Evolutionary conservation across 1,139 yeast genomes (phyloP).

Genomic region (Lodderomyces oxycetoniae): DNA sequence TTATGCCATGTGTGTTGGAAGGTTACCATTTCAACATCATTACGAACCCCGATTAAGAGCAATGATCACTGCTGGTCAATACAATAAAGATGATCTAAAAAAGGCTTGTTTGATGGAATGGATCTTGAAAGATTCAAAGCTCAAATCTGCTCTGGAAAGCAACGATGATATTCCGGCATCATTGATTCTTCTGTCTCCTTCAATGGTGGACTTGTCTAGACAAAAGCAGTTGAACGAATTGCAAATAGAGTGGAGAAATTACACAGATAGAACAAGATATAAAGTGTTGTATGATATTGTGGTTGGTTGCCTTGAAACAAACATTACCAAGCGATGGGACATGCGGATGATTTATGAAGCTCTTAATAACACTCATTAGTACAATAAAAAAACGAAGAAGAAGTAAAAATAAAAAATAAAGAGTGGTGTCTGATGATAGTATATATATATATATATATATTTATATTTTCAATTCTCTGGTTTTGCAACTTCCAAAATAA

Average conservation of each 20-base stretch:
- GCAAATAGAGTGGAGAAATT: slow-evolving; percentile 22
- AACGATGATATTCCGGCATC: slow-evolving; percentile 9
- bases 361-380: no score
- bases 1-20: slow-evolving; percentile 69
- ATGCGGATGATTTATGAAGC: slow-evolving; percentile 30
- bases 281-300: slow-evolving; percentile 41
- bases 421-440: no score
- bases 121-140: slow-evolving; percentile 17
- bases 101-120: slow-evolving; percentile 29
- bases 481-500: slow-evolving; percentile 35
- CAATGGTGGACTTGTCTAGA: slow-evolving; percentile 22
- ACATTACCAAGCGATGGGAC: slow-evolving; percentile 49
- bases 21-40: slow-evolving; percentile 76
- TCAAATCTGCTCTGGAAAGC: slow-evolving; percentile 6
- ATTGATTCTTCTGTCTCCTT: slow-evolving; percentile 15
- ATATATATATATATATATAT: no score
- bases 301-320: slow-evolving; percentile 50
- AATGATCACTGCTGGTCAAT: slow-evolving; percentile 66
- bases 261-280: slow-evolving; percentile 16
- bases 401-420: no score
- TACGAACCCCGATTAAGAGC: slow-evolving; percentile 76
- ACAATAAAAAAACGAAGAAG: not conserved
- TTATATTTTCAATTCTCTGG: not conserved
- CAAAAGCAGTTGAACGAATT: slow-evolving; percentile 15
- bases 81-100: slow-evolving; percentile 41